phyloP scores from a whole-genome alignment of 1,139 yeast species.

The Kodamaea plutei region DNA sequence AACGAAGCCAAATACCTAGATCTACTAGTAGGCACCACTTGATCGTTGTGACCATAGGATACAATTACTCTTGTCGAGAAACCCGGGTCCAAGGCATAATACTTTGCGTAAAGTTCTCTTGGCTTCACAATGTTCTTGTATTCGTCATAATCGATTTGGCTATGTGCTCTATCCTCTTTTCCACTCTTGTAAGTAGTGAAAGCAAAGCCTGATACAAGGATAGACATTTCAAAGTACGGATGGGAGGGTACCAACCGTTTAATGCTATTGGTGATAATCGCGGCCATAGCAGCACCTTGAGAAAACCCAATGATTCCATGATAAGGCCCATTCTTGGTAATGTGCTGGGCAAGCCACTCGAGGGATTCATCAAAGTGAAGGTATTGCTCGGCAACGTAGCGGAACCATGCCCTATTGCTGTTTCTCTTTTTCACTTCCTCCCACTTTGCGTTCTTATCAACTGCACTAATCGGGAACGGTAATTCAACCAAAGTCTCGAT shows the following conservation, averaged over 20 bases:
- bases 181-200: constrained; percentile 38
- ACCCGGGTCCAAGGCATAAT: constrained; percentile 15
- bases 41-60: constrained; percentile 32
- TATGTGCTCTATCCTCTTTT: constrained; percentile 7
- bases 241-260: constrained; percentile 35
- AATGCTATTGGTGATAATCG: constrained; percentile 47
- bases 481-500: constrained; percentile 21
- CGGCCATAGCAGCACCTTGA: constrained; percentile 89
- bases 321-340: constrained; percentile 75
- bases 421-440: constrained; percentile 36
- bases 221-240: constrained; percentile 41
- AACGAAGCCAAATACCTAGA: constrained; percentile 22
- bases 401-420: constrained; percentile 51
- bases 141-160: constrained; percentile 17
- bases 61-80: constrained; percentile 23
- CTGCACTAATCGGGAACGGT: constrained; percentile 17
- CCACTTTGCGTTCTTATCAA: constrained; percentile 28
- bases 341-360: constrained; percentile 47
- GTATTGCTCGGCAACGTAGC: constrained; percentile 28
- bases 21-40: constrained; percentile 32
- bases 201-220: constrained; percentile 54
- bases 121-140: constrained; percentile 3
- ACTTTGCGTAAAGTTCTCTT: constrained; percentile 13
- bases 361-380: constrained; percentile 30
- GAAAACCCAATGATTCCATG: constrained; percentile 87